Evolutionary conservation across 805 yeast genomes (phyloP).

Genomic region (Myxozyma neglecta): DNA sequence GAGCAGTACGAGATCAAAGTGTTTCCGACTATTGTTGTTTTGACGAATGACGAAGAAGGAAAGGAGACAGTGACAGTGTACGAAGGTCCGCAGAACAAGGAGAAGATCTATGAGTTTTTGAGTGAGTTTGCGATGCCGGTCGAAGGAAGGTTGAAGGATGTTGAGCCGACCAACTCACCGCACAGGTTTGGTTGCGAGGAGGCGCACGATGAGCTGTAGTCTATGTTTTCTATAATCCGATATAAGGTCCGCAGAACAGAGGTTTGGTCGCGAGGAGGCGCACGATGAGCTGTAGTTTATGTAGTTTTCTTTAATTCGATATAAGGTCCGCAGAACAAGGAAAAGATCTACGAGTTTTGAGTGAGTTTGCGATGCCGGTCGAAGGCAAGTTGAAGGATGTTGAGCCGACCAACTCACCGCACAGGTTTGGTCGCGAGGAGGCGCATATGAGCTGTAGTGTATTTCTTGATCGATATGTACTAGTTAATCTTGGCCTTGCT

Average conservation of each 20-base stretch:
- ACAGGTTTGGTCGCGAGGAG: background rate
- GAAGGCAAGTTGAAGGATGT: constrained; percentile 38
- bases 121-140: constrained; percentile 38
- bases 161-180: constrained; percentile 1
- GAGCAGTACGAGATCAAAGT: constrained; percentile 33
- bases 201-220: background rate
- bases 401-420: constrained; percentile 3
- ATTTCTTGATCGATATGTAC: too few species aligned
- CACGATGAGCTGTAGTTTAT: constrained; percentile 1
- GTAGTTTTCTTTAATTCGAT: too few species aligned
- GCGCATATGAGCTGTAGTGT: background rate
- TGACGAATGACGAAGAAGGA: constrained; percentile 29
- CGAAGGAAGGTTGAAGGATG: constrained; percentile 38
- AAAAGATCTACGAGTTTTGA: constrained; percentile 40
- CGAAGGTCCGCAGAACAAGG: constrained; percentile 41
- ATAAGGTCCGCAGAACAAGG: constrained; percentile 42
- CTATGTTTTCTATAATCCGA: too few species aligned
- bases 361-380: constrained; percentile 38
- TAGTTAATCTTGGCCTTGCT: constrained; percentile 39
- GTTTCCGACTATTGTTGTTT: constrained; percentile 42
- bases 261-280: background rate
- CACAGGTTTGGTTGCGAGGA: background rate
- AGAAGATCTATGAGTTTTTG: constrained; percentile 40
- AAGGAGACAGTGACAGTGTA: constrained; percentile 24
- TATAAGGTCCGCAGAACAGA: too few species aligned